phyloP scores from a whole-genome alignment of 176 grass and related monocot species.

The Canna indica region DNA sequence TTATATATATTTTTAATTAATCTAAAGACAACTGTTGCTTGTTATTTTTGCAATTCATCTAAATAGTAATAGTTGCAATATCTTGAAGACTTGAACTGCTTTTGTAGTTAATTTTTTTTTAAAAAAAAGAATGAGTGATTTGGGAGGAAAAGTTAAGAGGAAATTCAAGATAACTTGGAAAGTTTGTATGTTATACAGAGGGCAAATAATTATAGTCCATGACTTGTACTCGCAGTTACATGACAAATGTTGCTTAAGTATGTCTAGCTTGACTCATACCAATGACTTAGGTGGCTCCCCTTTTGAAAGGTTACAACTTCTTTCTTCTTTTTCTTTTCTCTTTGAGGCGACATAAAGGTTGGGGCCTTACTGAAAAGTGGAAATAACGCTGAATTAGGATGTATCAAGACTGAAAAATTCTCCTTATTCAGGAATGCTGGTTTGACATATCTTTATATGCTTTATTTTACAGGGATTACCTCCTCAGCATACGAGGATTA shows the following conservation, averaged over 20 bases:
- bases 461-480: conserved; percentile 53
- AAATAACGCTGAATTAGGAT: too few species aligned
- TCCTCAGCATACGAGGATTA: conserved; percentile 78
- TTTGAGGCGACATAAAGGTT: too few species aligned
- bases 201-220: too few species aligned
- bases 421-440: neutral
- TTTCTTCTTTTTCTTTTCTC: too few species aligned
- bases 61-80: neutral
- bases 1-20: neutral
- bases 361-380: too few species aligned
- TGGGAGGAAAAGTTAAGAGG: neutral
- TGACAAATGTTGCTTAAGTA: too few species aligned
- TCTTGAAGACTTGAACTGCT: neutral
- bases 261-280: too few species aligned
- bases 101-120: neutral
- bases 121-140: neutral
- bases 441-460: neutral
- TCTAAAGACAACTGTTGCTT: neutral
- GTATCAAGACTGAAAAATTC: neutral
- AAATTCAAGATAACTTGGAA: neutral
- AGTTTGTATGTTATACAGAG: neutral
- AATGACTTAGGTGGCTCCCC: too few species aligned
- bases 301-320: too few species aligned
- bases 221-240: neutral
- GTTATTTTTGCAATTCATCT: neutral